Conservation (phyloP, 176 grass and related monocot genomes). For the Aegilops bicornis region DNA sequence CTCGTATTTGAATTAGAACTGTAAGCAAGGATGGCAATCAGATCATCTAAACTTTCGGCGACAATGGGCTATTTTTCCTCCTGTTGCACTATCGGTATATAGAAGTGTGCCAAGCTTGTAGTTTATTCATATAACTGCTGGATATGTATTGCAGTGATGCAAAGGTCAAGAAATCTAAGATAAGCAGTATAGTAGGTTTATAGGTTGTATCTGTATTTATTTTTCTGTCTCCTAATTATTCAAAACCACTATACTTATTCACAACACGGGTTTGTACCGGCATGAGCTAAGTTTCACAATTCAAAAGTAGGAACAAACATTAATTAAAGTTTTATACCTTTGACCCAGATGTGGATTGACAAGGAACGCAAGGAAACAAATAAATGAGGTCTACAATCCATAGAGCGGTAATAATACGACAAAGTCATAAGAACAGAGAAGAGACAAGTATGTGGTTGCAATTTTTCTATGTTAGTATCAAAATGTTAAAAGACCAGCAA, state of each 20-base stretch:
- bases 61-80: slow-evolving; percentile 14
- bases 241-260: neutral
- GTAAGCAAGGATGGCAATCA: slow-evolving; percentile 12
- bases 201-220: slow-evolving; percentile 22
- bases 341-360: neutral
- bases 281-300: neutral
- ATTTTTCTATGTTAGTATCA: neutral
- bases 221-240: neutral
- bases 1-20: neutral
- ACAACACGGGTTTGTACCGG: neutral
- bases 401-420: neutral
- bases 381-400: neutral
- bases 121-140: slow-evolving; percentile 28
- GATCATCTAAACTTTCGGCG: slow-evolving; percentile 7
- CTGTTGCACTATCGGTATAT: slow-evolving; percentile 8
- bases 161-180: slow-evolving; percentile 25
- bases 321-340: neutral
- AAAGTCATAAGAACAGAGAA: neutral
- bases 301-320: neutral
- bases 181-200: slow-evolving; percentile 21
- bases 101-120: slow-evolving; percentile 2
- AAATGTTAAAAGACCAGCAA: neutral
- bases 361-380: neutral
- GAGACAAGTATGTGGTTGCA: neutral
- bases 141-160: slow-evolving; percentile 24